These are phyloP conservation scores for Globisporangium orthogonon DNA, from an alignment of 352 stramenopile species.

Conservation along the genomic window DNA sequence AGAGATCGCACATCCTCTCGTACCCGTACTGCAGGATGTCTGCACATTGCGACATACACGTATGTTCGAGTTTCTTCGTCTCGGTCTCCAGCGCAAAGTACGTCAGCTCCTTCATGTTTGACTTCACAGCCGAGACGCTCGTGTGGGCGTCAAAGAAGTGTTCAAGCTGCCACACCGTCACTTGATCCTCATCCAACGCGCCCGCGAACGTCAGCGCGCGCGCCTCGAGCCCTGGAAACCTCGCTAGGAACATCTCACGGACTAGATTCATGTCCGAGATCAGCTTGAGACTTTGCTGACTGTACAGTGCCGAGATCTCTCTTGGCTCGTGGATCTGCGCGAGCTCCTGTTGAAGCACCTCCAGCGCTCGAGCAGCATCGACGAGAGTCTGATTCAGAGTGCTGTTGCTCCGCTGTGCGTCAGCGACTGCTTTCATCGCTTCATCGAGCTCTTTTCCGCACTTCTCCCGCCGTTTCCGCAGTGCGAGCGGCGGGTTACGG, in stretches of 20 bases:
- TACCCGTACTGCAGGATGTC: conserved; percentile 57
- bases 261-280: conserved; percentile 34
- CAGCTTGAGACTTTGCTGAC: conserved; percentile 27
- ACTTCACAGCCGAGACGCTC: conserved; percentile 59
- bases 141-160: conserved; percentile 46
- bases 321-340: conserved; percentile 23
- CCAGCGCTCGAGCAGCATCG: conserved; percentile 17
- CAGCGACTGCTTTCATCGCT: conserved; percentile 9
- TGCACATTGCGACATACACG: conserved; percentile 28
- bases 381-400: conserved; percentile 1
- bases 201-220: conserved; percentile 51
- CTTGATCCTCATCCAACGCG: conserved; percentile 29
- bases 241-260: conserved; percentile 51
- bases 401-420: conserved; percentile 16
- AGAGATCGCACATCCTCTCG: conserved; percentile 52
- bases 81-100: conserved; percentile 42
- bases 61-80: conserved; percentile 40
- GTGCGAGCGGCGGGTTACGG: conserved; percentile 44
- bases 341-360: conserved; percentile 16
- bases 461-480: conserved; percentile 27
- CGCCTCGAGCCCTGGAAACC: conserved; percentile 58
- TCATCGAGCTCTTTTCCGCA: conserved; percentile 29
- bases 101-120: conserved; percentile 43
- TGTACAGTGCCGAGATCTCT: conserved; percentile 56
- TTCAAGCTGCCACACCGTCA: conserved; percentile 62